Evolutionary conservation across 768 basidiomycete genomes (phyloP).

Genomic region (Dacryopinax spathularia): DNA sequence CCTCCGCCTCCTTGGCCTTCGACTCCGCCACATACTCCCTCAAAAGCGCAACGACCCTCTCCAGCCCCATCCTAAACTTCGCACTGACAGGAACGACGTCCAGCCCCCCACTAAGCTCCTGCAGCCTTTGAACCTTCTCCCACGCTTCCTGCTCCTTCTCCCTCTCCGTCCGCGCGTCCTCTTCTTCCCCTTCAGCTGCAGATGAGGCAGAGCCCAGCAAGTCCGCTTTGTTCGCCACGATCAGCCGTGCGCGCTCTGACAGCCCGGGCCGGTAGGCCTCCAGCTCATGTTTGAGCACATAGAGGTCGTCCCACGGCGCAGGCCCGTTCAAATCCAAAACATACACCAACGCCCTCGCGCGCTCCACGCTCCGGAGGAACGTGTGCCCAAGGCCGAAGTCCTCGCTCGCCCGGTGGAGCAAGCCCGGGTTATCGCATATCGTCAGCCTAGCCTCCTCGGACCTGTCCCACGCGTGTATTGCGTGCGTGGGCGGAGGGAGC

Average conservation of each 20-base stretch:
- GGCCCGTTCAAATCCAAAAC: slow-evolving; percentile 75
- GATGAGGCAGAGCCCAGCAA: too few relatives aligned
- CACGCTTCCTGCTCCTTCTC: slow-evolving; percentile 39
- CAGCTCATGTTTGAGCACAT: slow-evolving; percentile 62
- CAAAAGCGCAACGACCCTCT: slow-evolving; percentile 53
- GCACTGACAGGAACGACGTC: slow-evolving; percentile 74
- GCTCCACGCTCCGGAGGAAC: slow-evolving; percentile 85
- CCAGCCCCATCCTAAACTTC: slow-evolving; percentile 72
- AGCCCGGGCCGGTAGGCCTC: slow-evolving; percentile 69
- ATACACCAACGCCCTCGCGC: slow-evolving; percentile 77
- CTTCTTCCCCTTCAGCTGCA: slow-evolving; percentile 19
- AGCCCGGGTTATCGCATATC: slow-evolving; percentile 91
- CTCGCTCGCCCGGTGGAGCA: slow-evolving; percentile 69
- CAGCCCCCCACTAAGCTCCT: slow-evolving; percentile 36
- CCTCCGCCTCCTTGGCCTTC: slow-evolving; percentile 4
- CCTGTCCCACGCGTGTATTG: neutral
- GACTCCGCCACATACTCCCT: slow-evolving; percentile 43
- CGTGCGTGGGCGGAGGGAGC: neutral
- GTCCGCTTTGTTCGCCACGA: slow-evolving; percentile 94
- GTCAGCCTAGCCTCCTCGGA: slow-evolving; percentile 70
- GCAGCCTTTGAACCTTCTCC: slow-evolving; percentile 41
- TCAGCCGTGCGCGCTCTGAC: slow-evolving; percentile 59
- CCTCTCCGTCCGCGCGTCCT: slow-evolving; percentile 9
- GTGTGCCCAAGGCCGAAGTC: slow-evolving; percentile 89
- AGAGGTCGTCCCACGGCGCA: slow-evolving; percentile 64